A percentile compares a stretch with the other conserved stretches of the same genome.
Evolutionary conservation across 257 asterid species (phyloP).

Genomic region (Cinchona pubescens): DNA sequence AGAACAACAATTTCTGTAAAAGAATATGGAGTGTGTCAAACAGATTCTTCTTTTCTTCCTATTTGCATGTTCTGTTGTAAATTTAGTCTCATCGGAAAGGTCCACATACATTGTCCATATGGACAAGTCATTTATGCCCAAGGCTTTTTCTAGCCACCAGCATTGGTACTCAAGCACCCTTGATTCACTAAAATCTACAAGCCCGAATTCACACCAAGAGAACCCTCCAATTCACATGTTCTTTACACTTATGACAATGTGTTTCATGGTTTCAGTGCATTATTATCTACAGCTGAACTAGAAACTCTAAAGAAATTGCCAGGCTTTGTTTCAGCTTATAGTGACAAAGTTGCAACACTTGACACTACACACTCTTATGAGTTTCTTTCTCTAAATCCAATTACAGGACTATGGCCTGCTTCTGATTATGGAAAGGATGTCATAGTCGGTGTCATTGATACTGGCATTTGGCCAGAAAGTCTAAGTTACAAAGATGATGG

Average conservation of each 20-base stretch:
- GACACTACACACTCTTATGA: conserved; percentile 53
- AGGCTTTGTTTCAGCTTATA: conserved; percentile 40
- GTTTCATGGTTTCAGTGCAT: conserved; percentile 44
- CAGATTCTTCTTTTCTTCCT: conserved; percentile 17
- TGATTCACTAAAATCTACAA: conserved; percentile 23
- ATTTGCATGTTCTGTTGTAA: not conserved
- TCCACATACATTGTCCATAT: conserved; percentile 40
- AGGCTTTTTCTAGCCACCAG: conserved; percentile 18
- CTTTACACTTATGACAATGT: conserved; percentile 44
- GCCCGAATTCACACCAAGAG: not conserved
- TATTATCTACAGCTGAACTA: conserved; percentile 34
- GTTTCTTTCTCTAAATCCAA: conserved; percentile 39
- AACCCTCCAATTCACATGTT: not conserved
- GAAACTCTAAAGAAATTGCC: conserved; percentile 24
- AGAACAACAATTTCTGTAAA: not conserved
- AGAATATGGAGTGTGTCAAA: conserved; percentile 18
- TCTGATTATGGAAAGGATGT: conserved; percentile 41
- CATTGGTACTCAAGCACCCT: conserved; percentile 35
- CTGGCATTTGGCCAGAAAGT: conserved; percentile 56
- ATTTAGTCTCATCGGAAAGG: conserved; percentile 20
- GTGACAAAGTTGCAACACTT: conserved; percentile 26
- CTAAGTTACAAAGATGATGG: conserved; percentile 42
- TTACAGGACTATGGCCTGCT: conserved; percentile 50
- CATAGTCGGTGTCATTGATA: conserved; percentile 45
- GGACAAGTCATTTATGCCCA: conserved; percentile 48